These are phyloP conservation scores for Phylloporus scabripes DNA, from an alignment of 768 basidiomycete genomes.

Conservation along the genomic window DNA sequence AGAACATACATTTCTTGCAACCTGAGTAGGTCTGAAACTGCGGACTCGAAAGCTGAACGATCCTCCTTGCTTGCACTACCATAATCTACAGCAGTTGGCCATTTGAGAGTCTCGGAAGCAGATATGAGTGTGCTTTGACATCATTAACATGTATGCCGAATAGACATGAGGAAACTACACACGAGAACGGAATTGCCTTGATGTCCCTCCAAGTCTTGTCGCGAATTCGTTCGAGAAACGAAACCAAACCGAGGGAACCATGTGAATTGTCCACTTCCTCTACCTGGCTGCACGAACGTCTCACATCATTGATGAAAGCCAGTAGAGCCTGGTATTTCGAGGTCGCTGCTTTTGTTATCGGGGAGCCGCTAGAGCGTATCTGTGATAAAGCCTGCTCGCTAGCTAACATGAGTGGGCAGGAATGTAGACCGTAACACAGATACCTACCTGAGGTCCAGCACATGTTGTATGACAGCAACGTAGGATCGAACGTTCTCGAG, in stretches of 20 bases:
- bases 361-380: conserved; percentile 35
- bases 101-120: conserved; percentile 71
- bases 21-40: conserved; percentile 70
- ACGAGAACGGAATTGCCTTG: conserved; percentile 61
- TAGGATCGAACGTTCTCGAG: conserved; percentile 73
- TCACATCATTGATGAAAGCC: conserved; percentile 50
- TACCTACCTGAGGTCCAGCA: conserved; percentile 64
- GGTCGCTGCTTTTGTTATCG: conserved; percentile 44
- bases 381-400: conserved; percentile 59
- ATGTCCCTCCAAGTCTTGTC: conserved; percentile 76
- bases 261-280: conserved; percentile 42
- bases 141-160: not conserved
- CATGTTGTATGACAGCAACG: conserved; percentile 66
- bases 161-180: conserved; percentile 22
- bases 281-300: conserved; percentile 38
- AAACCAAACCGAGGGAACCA: conserved; percentile 53
- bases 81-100: conserved; percentile 79
- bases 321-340: conserved; percentile 58
- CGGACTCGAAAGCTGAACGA: conserved; percentile 62
- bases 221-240: conserved; percentile 56
- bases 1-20: conserved; percentile 72
- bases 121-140: conserved; percentile 51
- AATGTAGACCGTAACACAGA: not conserved
- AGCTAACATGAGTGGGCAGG: conserved; percentile 6
- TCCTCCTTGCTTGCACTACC: conserved; percentile 42